phyloP scores from a whole-genome alignment of 2,329 filamentous ascomycete species.

The Penicillium sp. region DNA sequence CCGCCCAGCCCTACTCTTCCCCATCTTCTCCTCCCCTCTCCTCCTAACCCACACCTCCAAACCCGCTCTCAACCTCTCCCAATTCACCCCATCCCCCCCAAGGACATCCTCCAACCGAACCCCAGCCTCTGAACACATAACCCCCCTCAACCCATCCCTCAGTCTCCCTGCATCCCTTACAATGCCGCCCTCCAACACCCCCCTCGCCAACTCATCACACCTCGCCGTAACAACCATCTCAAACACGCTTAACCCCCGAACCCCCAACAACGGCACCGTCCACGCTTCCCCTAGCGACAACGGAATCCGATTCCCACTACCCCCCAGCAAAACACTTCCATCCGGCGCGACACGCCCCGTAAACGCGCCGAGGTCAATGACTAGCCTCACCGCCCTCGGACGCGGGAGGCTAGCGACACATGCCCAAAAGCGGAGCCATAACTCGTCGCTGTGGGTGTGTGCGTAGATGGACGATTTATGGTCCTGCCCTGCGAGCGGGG shows the following conservation, averaged over 20 bases:
- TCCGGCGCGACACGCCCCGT: conserved; percentile 19
- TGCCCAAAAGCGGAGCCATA: conserved; percentile 37
- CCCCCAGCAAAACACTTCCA: conserved; percentile 15
- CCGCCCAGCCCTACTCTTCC: conserved; percentile 9
- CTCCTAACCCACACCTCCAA: conserved; percentile 8
- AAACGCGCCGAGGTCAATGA: conserved; percentile 37
- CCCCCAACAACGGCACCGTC: conserved; percentile 32
- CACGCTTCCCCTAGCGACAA: conserved; percentile 32
- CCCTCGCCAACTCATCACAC: conserved; percentile 33
- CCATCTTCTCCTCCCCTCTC: conserved; percentile 2
- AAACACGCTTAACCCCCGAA: conserved; percentile 33
- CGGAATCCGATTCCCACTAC: conserved; percentile 25
- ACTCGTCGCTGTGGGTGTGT: conserved; percentile 40
- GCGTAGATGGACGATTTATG: conserved; percentile 36
- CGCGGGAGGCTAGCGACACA: conserved; percentile 23
- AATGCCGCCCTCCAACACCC: conserved; percentile 31
- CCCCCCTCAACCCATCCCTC: conserved; percentile 28
- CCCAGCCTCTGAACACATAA: conserved; percentile 27
- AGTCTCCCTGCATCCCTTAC: conserved; percentile 29
- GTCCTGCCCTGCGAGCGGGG: conserved; percentile 34
- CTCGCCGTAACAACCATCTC: conserved; percentile 38
- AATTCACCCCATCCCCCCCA: conserved; percentile 2
- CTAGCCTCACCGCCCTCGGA: conserved; percentile 28
- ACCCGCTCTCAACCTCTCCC: neutral
- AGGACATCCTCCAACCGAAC: conserved; percentile 4